Conservation (phyloP, 371 early-diverging fungal genomes). For the Globomyces sp. region DNA sequence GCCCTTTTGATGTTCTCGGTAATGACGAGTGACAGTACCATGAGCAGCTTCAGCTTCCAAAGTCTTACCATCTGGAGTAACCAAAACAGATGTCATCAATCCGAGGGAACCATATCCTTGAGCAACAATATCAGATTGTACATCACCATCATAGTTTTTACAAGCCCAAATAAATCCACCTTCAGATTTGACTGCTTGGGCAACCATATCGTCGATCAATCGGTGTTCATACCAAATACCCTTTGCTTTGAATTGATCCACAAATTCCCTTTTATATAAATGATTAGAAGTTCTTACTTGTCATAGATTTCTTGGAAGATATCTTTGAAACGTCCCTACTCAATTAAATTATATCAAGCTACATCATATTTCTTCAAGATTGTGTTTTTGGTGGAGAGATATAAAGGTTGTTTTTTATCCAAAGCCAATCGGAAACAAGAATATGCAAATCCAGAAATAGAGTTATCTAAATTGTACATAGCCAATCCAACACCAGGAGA, state of each 20-base stretch:
- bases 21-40: conserved; percentile 97
- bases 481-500: conserved; percentile 88
- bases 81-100: conserved; percentile 93
- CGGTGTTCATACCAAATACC: conserved; percentile 96
- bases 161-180: conserved; percentile 96
- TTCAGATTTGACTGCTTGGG: conserved; percentile 90
- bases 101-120: conserved; percentile 78
- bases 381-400: conserved; percentile 96
- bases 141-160: conserved; percentile 94
- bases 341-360: no score
- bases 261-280: conserved; percentile 22
- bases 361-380: conserved; percentile 95
- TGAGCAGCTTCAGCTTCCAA: conserved; percentile 97
- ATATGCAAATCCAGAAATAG: conserved; percentile 91
- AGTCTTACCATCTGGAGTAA: conserved; percentile 93
- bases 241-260: conserved; percentile 43
- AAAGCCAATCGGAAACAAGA: conserved; percentile 92
- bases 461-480: conserved; percentile 92
- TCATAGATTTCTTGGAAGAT: conserved; percentile 92
- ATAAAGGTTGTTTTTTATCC: conserved; percentile 82
- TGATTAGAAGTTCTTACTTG: conserved; percentile 39
- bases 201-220: conserved; percentile 98
- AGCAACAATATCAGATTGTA: conserved; percentile 92
- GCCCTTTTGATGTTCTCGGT: conserved; percentile 92
- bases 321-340: conserved; percentile 85